Percentiles rank a stretch among this genome's conserved stretches.
Conservation (phyloP, 805 yeast genomes). For the Metschnikowia koreensis region DNA sequence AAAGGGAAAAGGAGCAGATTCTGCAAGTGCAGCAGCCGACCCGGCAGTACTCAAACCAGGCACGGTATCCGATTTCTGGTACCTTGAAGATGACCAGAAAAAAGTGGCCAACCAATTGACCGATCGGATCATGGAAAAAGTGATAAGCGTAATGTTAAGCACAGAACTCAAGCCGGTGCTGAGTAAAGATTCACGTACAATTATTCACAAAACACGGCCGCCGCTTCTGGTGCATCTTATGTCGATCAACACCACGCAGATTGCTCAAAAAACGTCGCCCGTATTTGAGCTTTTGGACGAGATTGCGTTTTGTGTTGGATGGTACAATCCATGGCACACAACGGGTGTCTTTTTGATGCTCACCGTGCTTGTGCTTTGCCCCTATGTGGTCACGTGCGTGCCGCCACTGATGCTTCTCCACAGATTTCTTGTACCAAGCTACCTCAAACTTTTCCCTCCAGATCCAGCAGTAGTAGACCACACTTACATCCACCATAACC, state of each 20-base stretch:
- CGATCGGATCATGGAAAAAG: conserved; percentile 70
- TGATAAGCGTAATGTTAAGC: conserved; percentile 65
- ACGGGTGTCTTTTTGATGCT: conserved; percentile 51
- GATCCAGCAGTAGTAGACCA: conserved; percentile 35
- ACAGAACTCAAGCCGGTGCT: conserved; percentile 39
- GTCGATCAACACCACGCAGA: conserved; percentile 62
- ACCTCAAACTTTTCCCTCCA: conserved; percentile 60
- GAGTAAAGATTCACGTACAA: conserved; percentile 51
- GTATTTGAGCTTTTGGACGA: conserved; percentile 64
- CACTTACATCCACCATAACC: conserved; percentile 24
- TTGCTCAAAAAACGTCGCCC: conserved; percentile 59
- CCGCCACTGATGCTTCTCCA: conserved; percentile 56
- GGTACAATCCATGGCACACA: conserved; percentile 66
- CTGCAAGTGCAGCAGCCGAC: too few relatives aligned
- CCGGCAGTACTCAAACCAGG: not conserved
- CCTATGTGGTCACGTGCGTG: conserved; percentile 50
- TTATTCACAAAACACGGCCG: conserved; percentile 62
- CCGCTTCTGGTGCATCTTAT: conserved; percentile 65
- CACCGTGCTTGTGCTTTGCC: conserved; percentile 58
- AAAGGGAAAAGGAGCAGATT: not conserved
- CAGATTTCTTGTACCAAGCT: conserved; percentile 67
- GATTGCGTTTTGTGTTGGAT: conserved; percentile 51
- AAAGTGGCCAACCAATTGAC: conserved; percentile 39
- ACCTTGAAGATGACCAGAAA: conserved; percentile 21
- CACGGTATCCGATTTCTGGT: conserved; percentile 27